Evolutionary conservation across 1,139 yeast species (phyloP).

Genomic region (Debaryomycetaceae sp.): DNA sequence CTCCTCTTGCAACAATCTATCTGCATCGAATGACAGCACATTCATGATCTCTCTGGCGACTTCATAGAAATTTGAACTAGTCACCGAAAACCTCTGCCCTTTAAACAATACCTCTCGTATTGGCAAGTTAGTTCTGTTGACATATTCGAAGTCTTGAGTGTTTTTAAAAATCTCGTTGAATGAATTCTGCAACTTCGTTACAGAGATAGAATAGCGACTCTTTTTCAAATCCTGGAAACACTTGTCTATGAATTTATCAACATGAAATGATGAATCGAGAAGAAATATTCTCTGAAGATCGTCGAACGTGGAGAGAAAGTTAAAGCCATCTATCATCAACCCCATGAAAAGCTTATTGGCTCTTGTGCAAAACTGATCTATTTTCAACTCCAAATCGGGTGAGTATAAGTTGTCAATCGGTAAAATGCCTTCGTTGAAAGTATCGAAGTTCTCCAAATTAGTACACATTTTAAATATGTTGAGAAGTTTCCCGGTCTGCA

Average conservation of each 20-base stretch:
- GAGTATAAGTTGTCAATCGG: conserved; percentile 49
- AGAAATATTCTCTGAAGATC: conserved; percentile 55
- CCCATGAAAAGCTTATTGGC: conserved; percentile 65
- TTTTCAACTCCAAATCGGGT: conserved; percentile 52
- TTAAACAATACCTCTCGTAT: conserved; percentile 6
- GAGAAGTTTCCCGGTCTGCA: conserved; percentile 81
- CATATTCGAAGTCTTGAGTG: conserved; percentile 2
- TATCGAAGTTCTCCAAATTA: conserved; percentile 35
- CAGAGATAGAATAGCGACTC: conserved; percentile 29
- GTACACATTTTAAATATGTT: conserved; percentile 66
- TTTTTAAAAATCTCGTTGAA: conserved; percentile 19
- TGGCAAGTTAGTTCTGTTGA: conserved; percentile 1
- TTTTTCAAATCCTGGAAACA: conserved; percentile 34
- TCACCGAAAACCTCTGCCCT: conserved; percentile 23
- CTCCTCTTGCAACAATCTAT: conserved; percentile 41
- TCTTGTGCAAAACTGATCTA: conserved; percentile 60
- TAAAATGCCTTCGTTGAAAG: conserved; percentile 23
- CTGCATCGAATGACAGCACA: conserved; percentile 63
- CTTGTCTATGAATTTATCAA: conserved; percentile 41
- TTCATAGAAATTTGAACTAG: conserved; percentile 45
- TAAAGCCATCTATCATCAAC: conserved; percentile 60
- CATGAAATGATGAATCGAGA: conserved; percentile 42
- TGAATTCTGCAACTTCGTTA: conserved; percentile 24
- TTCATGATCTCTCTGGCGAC: conserved; percentile 63
- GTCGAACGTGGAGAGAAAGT: conserved; percentile 45